phyloP scores from a whole-genome alignment of 345 rosid species.

The Salix udensis region DNA sequence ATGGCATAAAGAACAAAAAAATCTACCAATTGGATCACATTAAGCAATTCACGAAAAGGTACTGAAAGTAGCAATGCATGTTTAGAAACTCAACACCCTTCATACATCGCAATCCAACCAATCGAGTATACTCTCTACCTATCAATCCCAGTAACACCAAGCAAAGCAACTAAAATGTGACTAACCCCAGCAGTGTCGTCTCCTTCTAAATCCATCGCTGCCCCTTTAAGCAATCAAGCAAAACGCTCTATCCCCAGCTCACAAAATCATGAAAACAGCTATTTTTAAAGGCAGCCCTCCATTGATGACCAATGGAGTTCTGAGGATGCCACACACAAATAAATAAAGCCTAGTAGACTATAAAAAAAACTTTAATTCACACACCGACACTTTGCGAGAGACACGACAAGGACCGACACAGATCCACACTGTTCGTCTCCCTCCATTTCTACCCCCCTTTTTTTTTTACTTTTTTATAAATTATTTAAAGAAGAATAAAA shows the following conservation, averaged over 20 bases:
- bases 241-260: neutral
- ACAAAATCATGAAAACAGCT: neutral
- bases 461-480: neutral
- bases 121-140: neutral
- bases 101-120: neutral
- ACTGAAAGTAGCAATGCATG: neutral
- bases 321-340: neutral
- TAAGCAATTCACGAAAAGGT: neutral
- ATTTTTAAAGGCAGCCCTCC: neutral
- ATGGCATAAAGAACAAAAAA: neutral
- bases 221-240: neutral
- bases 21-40: neutral
- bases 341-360: neutral
- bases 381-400: neutral
- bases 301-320: neutral
- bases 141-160: neutral
- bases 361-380: neutral
- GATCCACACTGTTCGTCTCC: constrained; percentile 13
- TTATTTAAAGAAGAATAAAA: neutral
- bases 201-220: constrained; percentile 16
- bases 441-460: neutral
- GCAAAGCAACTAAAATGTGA: neutral
- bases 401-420: constrained; percentile 12
- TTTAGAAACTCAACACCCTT: neutral
- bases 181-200: constrained; percentile 19